Base-by-base conservation (phyloP, 2,329 filamentous ascomycete species). In the Neonectria neomacrospora region DNA sequence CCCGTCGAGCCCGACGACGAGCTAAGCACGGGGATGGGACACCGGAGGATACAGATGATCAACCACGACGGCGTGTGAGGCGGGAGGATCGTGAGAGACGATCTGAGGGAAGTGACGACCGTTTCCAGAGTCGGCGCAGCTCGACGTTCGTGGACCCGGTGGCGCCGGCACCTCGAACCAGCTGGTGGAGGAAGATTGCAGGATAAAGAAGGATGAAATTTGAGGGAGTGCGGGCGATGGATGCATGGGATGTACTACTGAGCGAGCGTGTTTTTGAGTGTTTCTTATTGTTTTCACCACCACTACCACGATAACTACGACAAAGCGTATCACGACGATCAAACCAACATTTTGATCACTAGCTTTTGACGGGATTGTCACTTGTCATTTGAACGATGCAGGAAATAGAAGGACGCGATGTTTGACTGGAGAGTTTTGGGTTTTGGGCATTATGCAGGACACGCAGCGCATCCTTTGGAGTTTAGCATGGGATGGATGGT, bases 141-240 rank as follows among this genome's bases (percentile, higher is more conserved):
- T 79, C 80, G 20, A 71, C 79, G 22, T 80, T 82, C 54, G 78
- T 79, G 66, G 83, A 85, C 8, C 16, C n/a, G n/a, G 37, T 20
- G n/a, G n/a, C n/a, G n/a, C 37, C 75, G 42, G 79, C 83, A 12
- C 85, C 85, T 20, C 79, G 84, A 61, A 86, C 82, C 65, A 87
- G 85, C 67, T 88, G 86, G 86, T 88, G 86, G 86, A 85, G 79
- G 77, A 87, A 87, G 78, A 74, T 87, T 55, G 82, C 82, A 6
- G 80, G 81, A 56, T 79, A 66, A 74, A 58, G 58, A 51, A 55
- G 37, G 39, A 26, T 47, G 37, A 39, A 59, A 44, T 34, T 32
- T 48, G 50, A 26, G 45, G 42, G 32, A 50, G 51, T 39, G 66
- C 65, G 61, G 64, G 65, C 50, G 59, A 69, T 63, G 57, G 65